phyloP scores from a whole-genome alignment of 2,329 filamentous ascomycete species.

The Fusarium continuum region DNA sequence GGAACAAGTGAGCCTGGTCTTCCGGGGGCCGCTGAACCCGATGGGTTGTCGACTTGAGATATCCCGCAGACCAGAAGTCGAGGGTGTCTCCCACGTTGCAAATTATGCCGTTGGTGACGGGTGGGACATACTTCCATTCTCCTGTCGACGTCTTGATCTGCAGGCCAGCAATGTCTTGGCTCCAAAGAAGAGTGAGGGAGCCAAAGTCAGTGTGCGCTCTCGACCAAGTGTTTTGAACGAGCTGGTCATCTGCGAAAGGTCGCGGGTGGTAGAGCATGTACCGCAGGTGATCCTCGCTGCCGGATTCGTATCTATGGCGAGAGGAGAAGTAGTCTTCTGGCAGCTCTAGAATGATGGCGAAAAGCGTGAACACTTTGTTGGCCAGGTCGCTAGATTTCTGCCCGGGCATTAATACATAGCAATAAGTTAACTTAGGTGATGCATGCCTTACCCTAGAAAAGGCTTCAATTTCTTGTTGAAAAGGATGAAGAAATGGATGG shows the following conservation, averaged over 20 bases:
- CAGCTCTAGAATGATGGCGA: not conserved
- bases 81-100: conserved; percentile 62
- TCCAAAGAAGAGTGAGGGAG: conserved; percentile 65
- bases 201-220: conserved; percentile 64
- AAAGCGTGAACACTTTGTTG: not conserved
- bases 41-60: conserved; percentile 56
- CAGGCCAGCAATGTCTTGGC: conserved; percentile 64
- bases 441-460: not conserved
- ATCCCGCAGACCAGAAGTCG: conserved; percentile 57
- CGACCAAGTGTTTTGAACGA: conserved; percentile 49
- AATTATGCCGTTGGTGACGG: conserved; percentile 59
- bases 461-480: not conserved
- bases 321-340: not conserved
- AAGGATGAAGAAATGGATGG: conserved; percentile 43
- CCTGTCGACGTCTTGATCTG: conserved; percentile 58
- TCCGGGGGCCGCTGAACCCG: conserved; percentile 54
- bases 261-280: conserved; percentile 31
- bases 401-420: not conserved
- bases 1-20: conserved; percentile 48
- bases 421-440: not conserved
- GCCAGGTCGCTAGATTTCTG: not conserved
- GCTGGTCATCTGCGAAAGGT: conserved; percentile 58
- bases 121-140: conserved; percentile 60
- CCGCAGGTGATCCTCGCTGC: not conserved
- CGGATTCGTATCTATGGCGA: not conserved